Evolutionary conservation across 441 rosid genomes (phyloP), one percentile per base, ranked within the genome.

Genomic region (Omphalea diandra): DNA sequence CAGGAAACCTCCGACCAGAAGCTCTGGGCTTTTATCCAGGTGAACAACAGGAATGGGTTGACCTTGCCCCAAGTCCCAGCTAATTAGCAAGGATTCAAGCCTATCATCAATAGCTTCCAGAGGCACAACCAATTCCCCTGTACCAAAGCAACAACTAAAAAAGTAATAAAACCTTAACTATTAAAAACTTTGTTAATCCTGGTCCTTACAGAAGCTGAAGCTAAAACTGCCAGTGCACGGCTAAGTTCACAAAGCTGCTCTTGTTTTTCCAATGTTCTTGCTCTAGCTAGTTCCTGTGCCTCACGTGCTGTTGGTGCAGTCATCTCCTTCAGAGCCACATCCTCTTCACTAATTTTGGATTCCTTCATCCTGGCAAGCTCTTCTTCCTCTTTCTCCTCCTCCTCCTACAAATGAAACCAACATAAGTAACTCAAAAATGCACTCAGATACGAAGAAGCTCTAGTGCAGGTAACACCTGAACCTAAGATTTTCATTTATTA

Each of bases 191-290:
- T n/a, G n/a, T n/a, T 50, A 20, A 43, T 47, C 9, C 57, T 17
- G 75, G 54, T 67, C 59, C 95, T 87, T 85, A 93, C 97, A 70
- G 97, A 94, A 72, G 96, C 98, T 47, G 93, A 91, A 83, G 96
- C 96, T 70, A 91, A 84, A 75, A 94, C 86, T 63, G 97, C 97
- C 82, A 91, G 76, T 54, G 98, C 97, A 67, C 75, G 90, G 76
- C 98, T 91, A 58, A 94, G 84, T 77, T 90, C 79, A 80, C 94
- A 89, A 47, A 94, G 89, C 53, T 90, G 90, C 78, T 88, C 97
- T 47, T 80, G 84, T 77, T 87, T 87, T 60, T 87, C 97, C 67
- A 85, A 40, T 73, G 89, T 71, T 85, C 85, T 86, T 74, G 79
- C 90, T 79, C 86, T 83, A 63, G 89, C 96, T 72, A 70, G 89